Evolutionary conservation across 345 rosid species (phyloP).

Genomic region (Syzygium grande): DNA sequence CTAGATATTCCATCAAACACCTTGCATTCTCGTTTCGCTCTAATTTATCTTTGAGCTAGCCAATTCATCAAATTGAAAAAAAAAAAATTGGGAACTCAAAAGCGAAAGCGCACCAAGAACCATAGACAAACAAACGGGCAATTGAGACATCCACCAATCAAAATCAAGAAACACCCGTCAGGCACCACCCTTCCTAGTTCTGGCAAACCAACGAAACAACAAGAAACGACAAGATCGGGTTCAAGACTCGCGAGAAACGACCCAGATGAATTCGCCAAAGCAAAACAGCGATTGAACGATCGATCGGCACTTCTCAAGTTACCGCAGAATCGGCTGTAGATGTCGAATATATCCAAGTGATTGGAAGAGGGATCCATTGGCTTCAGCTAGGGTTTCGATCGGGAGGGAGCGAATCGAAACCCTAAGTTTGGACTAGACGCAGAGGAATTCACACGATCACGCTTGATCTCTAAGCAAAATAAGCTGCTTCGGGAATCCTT

Average conservation of each 20-base stretch:
- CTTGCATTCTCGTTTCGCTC: background rate
- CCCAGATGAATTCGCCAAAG: background rate
- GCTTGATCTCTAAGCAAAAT: background rate
- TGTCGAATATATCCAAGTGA: conserved; percentile 2
- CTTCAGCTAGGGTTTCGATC: background rate
- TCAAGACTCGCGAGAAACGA: background rate
- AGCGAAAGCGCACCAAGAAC: background rate
- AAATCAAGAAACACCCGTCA: background rate
- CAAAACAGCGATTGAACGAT: background rate
- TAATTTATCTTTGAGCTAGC: background rate
- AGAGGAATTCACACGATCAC: background rate
- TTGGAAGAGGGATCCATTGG: conserved; percentile 2
- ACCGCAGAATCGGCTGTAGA: conserved; percentile 10
- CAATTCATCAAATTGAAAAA: background rate
- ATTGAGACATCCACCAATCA: background rate
- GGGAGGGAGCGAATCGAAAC: background rate
- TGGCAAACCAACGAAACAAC: background rate
- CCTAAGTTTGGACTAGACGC: background rate
- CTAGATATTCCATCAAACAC: background rate
- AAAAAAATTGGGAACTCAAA: background rate
- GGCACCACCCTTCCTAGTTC: background rate
- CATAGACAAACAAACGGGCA: background rate
- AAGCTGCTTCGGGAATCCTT: background rate
- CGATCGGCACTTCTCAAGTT: background rate
- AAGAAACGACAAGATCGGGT: background rate